phyloP scores from a whole-genome alignment of 2,329 filamentous ascomycete genomes.

The Neoarthrinium moseri region DNA sequence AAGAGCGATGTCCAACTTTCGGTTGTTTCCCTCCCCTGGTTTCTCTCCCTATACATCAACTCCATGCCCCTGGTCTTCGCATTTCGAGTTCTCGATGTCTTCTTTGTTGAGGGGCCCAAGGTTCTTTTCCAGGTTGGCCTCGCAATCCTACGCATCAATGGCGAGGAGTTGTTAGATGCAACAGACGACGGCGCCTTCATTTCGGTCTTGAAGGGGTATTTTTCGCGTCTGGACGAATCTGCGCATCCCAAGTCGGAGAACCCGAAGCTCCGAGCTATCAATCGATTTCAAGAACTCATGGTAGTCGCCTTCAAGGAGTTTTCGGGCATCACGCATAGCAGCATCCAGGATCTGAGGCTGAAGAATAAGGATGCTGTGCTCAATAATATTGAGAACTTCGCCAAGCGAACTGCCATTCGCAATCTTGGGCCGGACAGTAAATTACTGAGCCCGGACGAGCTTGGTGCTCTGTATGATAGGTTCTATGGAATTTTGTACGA shows the following conservation, averaged over 20 bases:
- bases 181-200: constrained; percentile 96
- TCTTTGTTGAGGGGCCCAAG: constrained; percentile 97
- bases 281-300: constrained; percentile 96
- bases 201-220: constrained; percentile 92
- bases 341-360: constrained; percentile 81
- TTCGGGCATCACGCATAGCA: constrained; percentile 89
- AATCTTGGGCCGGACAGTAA: constrained; percentile 97
- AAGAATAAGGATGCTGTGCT: constrained; percentile 95
- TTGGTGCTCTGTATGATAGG: constrained; percentile 87
- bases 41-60: constrained; percentile 97
- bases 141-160: constrained; percentile 95
- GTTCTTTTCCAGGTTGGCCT: constrained; percentile 95
- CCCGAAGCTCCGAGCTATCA: constrained; percentile 88
- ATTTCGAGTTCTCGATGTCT: constrained; percentile 93
- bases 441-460: constrained; percentile 77
- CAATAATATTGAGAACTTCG: constrained; percentile 95
- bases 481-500: constrained; percentile 94
- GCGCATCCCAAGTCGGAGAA: constrained; percentile 96
- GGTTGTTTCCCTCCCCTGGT: constrained; percentile 96
- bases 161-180: constrained; percentile 90
- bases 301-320: constrained; percentile 99
- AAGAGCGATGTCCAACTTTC: constrained; percentile 96
- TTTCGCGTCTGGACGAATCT: constrained; percentile 88
- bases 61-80: constrained; percentile 98
- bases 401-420: constrained; percentile 92